Evolutionary conservation across 1,284 basidiomycete species (phyloP), one percentile per base, ranked within the genome.

Genomic region (Bjerkandera adusta): DNA sequence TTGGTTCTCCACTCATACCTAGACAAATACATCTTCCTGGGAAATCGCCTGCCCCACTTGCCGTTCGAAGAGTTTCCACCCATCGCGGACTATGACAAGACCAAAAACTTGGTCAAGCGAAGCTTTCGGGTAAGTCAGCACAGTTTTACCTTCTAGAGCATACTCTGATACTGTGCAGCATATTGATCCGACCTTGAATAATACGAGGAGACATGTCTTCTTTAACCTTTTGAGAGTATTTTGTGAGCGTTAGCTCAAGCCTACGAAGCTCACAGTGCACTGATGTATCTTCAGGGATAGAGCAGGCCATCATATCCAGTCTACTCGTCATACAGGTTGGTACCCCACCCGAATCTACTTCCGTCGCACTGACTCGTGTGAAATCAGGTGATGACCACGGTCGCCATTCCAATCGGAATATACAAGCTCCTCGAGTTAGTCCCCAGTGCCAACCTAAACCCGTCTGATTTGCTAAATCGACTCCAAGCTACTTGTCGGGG

Each of bases 401-500:
- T 40, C 16, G 30, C 30, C 5, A 27, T 40, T 15, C 38, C 38
- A 4, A 40, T 78, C 22, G 73, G 68, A 13, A 72, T 78, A 57
- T 73, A 77, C 47, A 50, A 65, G 7, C 62, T 77, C 1, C 61
- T 79, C 7, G 36, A 34, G 58, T 64, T 36, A 27, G 42, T 57
- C 1, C 40, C 53, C 26, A 45, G 34, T 21, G 7, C 15, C 25
- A n/a, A n/a, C n/a, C n/a, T 10, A 13, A 25, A 29, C 12, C 30
- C n/a, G 8, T 27, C 12, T 36, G 24, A 18, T 20, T 26, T 16
- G 15, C 22, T 29, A 25, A 33, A n/a, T 20, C 2, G 1, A 24
- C 8, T 34, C 7, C 5, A 27, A 68, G 65, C 4, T 79, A 77
- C 54, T 58, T 81, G 51, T 64, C 54, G 0, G 61, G 61, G 16